Conservation (phyloP, 306 rosid genomes). For the Malus orientalis region DNA sequence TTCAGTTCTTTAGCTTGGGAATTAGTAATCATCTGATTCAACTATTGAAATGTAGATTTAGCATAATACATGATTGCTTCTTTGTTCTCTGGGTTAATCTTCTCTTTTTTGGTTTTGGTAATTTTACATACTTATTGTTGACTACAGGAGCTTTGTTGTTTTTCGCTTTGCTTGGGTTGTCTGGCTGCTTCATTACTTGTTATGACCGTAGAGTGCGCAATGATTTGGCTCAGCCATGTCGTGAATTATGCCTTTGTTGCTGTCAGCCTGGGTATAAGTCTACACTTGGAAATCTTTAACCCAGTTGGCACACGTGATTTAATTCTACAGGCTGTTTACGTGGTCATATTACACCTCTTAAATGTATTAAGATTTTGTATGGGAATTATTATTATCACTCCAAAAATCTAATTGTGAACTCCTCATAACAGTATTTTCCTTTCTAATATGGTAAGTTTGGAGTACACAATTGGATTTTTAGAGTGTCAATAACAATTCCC, state of each 20-base stretch:
- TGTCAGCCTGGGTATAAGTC: constrained; percentile 91
- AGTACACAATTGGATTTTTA: no score
- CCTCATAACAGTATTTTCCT: no score
- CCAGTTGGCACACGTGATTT: not conserved
- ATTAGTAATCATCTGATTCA: not conserved
- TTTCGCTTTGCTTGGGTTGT: constrained; percentile 91
- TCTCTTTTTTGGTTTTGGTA: not conserved
- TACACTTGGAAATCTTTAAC: constrained; percentile 2
- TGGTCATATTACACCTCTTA: not conserved
- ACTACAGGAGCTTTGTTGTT: constrained; percentile 84
- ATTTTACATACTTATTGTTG: constrained; percentile 21
- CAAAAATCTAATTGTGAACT: no score
- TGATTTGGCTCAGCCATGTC: constrained; percentile 98
- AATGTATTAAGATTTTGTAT: not conserved
- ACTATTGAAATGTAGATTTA: not conserved
- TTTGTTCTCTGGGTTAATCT: not conserved
- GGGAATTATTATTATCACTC: no score
- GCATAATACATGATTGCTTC: not conserved
- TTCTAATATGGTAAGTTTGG: no score
- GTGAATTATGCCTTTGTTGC: constrained; percentile 97
- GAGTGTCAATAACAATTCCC: no score
- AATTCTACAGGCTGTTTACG: not conserved
- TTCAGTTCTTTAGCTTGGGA: not conserved
- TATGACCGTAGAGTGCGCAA: constrained; percentile 94
- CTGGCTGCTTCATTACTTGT: constrained; percentile 98